Evolutionary conservation across 345 rosid genomes (phyloP).

Genomic region (Lenwebbia sp.): DNA sequence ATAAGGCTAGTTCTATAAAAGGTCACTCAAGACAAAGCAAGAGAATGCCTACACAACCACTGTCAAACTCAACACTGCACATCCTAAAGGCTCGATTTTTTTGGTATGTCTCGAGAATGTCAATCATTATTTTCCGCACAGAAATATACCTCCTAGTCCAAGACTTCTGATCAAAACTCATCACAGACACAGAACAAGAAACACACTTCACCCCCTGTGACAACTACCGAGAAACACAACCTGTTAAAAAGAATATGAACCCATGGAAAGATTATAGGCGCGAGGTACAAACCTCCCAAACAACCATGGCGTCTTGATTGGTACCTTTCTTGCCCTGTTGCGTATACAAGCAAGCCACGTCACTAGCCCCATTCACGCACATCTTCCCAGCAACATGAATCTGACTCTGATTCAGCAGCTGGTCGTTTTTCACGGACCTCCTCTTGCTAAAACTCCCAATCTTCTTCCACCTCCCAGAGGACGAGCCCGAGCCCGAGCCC

Average conservation of each 20-base stretch:
- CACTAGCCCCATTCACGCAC: constrained; percentile 48
- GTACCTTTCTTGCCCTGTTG: constrained; percentile 98
- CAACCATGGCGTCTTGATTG: constrained; percentile 95
- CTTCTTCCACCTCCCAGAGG: constrained; percentile 45
- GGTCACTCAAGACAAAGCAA: not conserved
- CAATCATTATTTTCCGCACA: not conserved
- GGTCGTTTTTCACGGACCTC: constrained; percentile 5
- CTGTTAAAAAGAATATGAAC: not conserved
- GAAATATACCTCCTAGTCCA: not conserved
- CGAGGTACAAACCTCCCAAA: constrained; percentile 67
- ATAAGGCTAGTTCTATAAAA: not conserved
- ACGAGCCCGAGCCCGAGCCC: constrained; percentile 5
- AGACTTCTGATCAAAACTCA: not conserved
- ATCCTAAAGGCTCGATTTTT: not conserved
- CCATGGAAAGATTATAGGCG: not conserved
- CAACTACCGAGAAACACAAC: not conserved
- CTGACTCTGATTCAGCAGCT: constrained; percentile 10
- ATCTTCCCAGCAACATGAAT: constrained; percentile 43
- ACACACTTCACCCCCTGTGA: not conserved
- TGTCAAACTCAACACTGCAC: not conserved
- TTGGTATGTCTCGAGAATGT: not conserved
- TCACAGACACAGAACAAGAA: not conserved
- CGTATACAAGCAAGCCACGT: constrained; percentile 64
- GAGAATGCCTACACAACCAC: not conserved
- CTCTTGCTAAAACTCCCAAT: constrained; percentile 16